Base-by-base conservation (phyloP, 139 green algal genomes). In the Coelastrella sp. region DNA sequence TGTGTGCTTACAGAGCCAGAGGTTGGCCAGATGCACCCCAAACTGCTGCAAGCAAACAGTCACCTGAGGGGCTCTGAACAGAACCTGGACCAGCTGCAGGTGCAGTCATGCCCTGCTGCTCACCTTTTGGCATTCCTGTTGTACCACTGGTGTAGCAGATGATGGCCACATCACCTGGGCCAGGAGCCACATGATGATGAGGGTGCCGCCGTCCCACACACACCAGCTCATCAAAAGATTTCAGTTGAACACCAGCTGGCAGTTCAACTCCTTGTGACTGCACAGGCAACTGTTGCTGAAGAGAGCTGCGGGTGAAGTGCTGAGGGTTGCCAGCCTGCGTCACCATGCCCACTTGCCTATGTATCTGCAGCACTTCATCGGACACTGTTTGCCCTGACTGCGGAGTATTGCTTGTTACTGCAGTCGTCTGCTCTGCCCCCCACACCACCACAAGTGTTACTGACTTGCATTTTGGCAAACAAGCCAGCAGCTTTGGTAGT, bases 81-180 rank as follows among this genome's bases (percentile, higher is more conserved):
- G 35, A 49, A 49, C 35, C 35, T 49, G 35, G 35, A 49, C 35
- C 35, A 49, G 35, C 35, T 49, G 35, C 35, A 49, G 35, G 3
- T 49, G 35, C 35, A 49, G 35, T 49, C 35, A 49, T 49, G 35
- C 35, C 35, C 35, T 78, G 15, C 70, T 78, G 49, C 92, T 15
- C 73, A 94, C 93, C 97, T 91, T 99, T 99, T 78, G 97, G 97
- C 56, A 95, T 93, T 15, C 97, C 97, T 7, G 96, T 97, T 66
- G 97, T 99, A 49, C 97, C 97, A 68, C 90, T 96, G 27, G 98
- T 99, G 95, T 99, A 99, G 93, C 96, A 99, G 65, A 99, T 96
- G 17, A 94, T 96, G 49, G 96, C 97, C 0, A 97, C 76, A 89
- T 99, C 97, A 19, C 89, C 87, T 20, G 97, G 95, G 70, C 93